Percentiles rank a stretch among this genome's conserved stretches.
phyloP scores from a whole-genome alignment of 257 asterid genomes.

The Oldenlandia corymbosa region DNA sequence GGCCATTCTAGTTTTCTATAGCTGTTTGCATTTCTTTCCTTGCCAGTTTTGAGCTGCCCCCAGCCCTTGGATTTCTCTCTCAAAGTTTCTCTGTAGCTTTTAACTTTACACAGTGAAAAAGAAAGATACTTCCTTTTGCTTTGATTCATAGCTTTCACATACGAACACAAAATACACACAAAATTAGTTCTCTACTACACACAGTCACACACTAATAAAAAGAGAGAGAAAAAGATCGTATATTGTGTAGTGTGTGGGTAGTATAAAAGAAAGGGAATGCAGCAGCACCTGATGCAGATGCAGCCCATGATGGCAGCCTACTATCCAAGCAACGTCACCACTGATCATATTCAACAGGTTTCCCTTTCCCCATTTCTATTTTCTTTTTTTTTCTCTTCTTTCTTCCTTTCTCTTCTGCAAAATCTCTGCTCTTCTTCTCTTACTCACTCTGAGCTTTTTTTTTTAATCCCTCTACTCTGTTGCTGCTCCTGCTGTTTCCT shows the following conservation, averaged over 20 bases:
- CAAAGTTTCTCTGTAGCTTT: no score
- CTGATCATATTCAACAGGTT: slow-evolving; percentile 99
- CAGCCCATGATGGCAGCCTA: slow-evolving; percentile 99
- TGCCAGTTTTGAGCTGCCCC: slow-evolving; percentile 9
- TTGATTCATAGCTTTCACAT: no score
- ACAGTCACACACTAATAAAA: no score
- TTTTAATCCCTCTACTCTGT: slow-evolving; percentile 5
- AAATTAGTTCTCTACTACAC: no score
- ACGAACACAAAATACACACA: background rate
- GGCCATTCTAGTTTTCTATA: slow-evolving; percentile 18
- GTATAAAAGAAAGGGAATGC: slow-evolving; percentile 58
- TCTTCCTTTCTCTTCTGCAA: background rate
- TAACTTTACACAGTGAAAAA: slow-evolving; percentile 22
- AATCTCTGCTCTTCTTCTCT: background rate
- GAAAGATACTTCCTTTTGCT: slow-evolving; percentile 8
- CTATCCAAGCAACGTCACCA: slow-evolving; percentile 89
- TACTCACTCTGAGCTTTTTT: slow-evolving; percentile 2
- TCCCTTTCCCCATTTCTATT: background rate
- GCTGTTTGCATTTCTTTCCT: slow-evolving; percentile 13
- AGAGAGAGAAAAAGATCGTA: slow-evolving; percentile 14
- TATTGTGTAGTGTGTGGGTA: slow-evolving; percentile 29
- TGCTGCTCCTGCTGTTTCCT: slow-evolving; percentile 9
- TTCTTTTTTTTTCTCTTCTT: background rate
- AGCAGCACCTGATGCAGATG: slow-evolving; percentile 99
- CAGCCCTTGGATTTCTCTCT: slow-evolving; percentile 31